Base-by-base conservation (phyloP, 306 rosid genomes). In the Gastrolobium villosum region DNA sequence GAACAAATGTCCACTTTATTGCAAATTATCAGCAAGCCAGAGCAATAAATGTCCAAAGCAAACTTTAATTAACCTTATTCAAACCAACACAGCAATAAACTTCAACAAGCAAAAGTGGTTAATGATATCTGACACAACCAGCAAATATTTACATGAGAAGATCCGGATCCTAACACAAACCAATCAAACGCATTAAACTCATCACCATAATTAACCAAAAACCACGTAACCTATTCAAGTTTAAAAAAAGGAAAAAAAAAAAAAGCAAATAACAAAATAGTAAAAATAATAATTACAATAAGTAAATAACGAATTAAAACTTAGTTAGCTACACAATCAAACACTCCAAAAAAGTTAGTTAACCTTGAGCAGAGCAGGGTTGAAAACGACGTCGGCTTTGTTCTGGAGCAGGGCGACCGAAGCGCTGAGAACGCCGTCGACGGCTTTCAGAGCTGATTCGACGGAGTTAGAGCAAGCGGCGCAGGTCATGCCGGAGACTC, bases 401-500 rank as follows among this genome's bases (percentile, higher is more conserved):
- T 87, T 95, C 93, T 95, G 99, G 44, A 93, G 96, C 67, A 95
- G 75, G 0, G 99, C 98, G 6, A 95, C 99, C 6, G 99, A 88
- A 45, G 96, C 99, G 20, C 53, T 77, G 46, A 85, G 13, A 15
- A 95, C 94, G 59, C 99, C 99, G 63, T 82, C 76, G 55, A 95
- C 69, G 68, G 84, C 62, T 39, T 28, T 78, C 0, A 95, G 86
- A 89, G 99, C 99, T 28, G 88, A 82, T 78, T 95, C 98, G 0
- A 95, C 93, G 20, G 99, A 93, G 80, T 85, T 92, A 30, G 99
- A 95, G 86, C 99, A 95, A 10, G 99, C 99, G 44, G 98, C 87
- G 57, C 99, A 95, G 56, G 99, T 95, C 99, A 95, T 95, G 6
- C 99, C 99, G 10, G 93, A 37, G 59, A 95, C 87, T 8, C 90